Evolutionary conservation across 192 early-diverging fungal species (phyloP).

Genomic region (Piromyces finnis): DNA sequence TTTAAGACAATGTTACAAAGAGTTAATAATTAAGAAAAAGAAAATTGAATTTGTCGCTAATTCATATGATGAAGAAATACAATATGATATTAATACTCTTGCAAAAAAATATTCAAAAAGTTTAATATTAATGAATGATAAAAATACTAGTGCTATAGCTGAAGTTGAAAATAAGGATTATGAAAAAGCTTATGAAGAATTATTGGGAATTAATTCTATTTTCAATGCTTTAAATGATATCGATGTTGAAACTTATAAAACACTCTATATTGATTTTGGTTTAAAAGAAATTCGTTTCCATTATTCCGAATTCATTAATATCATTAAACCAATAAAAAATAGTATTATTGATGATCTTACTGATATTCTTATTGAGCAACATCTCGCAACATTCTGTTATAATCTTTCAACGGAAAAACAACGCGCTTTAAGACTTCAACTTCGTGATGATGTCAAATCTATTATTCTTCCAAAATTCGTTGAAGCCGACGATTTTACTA

Average conservation of each 20-base stretch:
- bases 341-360: background rate
- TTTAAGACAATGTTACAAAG: background rate
- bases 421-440: background rate
- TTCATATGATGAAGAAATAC: background rate
- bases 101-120: background rate
- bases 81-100: background rate
- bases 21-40: background rate
- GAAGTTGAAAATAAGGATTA: background rate
- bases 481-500: background rate
- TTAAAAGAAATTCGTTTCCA: background rate
- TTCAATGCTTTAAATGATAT: background rate
- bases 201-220: background rate
- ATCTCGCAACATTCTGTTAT: background rate
- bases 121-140: background rate
- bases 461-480: background rate
- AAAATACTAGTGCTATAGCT: background rate
- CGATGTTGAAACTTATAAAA: background rate
- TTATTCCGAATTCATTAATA: background rate
- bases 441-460: background rate
- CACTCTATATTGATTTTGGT: background rate
- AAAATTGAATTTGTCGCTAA: background rate
- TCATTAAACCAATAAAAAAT: background rate
- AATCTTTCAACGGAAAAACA: background rate
- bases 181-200: background rate
- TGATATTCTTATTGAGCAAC: background rate